A percentile compares a stretch with the other conserved stretches of the same genome.
These are phyloP conservation scores for Astrocystis sublimbata DNA, from an alignment of 495 filamentous ascomycete species.

Conservation along the genomic window DNA sequence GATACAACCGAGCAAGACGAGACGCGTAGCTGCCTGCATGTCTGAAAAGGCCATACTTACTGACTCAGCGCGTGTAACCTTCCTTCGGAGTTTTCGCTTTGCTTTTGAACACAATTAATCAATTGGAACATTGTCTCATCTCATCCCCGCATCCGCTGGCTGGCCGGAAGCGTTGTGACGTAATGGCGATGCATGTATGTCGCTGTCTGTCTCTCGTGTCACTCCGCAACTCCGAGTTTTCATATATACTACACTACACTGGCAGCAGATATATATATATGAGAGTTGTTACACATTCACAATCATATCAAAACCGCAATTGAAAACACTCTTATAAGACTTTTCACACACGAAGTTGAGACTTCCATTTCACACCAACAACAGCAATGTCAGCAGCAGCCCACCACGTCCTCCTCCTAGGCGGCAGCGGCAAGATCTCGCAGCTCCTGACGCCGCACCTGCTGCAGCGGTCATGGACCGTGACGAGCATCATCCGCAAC, in stretches of 20 bases:
- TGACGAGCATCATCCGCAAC: conserved; percentile 77
- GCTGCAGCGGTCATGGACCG: conserved; percentile 67
- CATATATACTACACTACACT: no score
- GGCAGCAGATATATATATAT: neutral
- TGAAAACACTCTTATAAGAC: neutral
- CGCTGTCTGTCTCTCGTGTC: no score
- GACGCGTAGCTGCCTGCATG: no score
- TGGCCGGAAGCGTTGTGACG: neutral
- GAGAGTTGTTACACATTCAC: neutral
- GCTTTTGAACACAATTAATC: no score
- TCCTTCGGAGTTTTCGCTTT: no score
- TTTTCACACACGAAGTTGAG: no score
- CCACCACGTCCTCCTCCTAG: conserved; percentile 68
- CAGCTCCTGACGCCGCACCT: conserved; percentile 76
- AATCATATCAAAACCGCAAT: neutral
- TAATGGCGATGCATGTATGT: conserved; percentile 8
- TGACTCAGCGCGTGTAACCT: no score
- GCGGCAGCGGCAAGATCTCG: conserved; percentile 79
- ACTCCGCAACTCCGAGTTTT: conserved; percentile 3
- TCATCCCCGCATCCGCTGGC: conserved; percentile 1
- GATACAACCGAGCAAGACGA: no score
- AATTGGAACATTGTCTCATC: no score
- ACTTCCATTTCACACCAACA: no score
- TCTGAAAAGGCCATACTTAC: no score
- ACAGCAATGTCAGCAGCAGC: conserved; percentile 2